These are phyloP conservation scores for Ascochyta koolunga DNA, from an alignment of 2,329 filamentous ascomycete genomes.

Conservation along the genomic window DNA sequence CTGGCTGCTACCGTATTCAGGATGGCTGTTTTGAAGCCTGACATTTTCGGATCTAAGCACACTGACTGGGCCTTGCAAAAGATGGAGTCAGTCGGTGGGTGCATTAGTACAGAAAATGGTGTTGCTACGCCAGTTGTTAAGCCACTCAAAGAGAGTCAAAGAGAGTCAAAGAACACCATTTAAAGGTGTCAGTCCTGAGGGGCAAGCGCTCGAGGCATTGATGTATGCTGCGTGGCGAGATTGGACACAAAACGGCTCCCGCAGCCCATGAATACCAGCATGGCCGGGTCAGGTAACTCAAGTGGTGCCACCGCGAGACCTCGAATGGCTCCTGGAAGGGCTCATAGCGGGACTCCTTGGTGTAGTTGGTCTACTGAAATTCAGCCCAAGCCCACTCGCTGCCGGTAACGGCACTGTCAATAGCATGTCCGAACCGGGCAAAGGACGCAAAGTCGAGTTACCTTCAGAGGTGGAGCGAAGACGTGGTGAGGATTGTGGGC, in stretches of 20 bases:
- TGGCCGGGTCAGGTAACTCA: neutral
- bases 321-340: conserved; percentile 6
- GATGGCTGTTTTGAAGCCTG: conserved; percentile 51
- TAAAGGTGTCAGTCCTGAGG: conserved; percentile 48
- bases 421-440: neutral
- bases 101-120: conserved; percentile 46
- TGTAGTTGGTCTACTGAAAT: conserved; percentile 8
- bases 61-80: conserved; percentile 53
- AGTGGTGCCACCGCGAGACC: neutral
- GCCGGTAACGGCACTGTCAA: conserved; percentile 12
- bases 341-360: conserved; percentile 14
- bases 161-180: conserved; percentile 40
- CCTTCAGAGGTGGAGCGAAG: neutral
- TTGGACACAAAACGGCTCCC: conserved; percentile 22
- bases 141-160: conserved; percentile 49
- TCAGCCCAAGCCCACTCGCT: conserved; percentile 8
- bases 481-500: conserved; percentile 3
- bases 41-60: conserved; percentile 45
- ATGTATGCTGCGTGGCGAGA: conserved; percentile 53
- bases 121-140: conserved; percentile 52
- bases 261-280: neutral
- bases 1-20: conserved; percentile 54
- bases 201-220: conserved; percentile 53
- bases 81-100: conserved; percentile 43
- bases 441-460: neutral